phyloP scores from a whole-genome alignment of 129 eudicot species.

The Artemisia annua region DNA sequence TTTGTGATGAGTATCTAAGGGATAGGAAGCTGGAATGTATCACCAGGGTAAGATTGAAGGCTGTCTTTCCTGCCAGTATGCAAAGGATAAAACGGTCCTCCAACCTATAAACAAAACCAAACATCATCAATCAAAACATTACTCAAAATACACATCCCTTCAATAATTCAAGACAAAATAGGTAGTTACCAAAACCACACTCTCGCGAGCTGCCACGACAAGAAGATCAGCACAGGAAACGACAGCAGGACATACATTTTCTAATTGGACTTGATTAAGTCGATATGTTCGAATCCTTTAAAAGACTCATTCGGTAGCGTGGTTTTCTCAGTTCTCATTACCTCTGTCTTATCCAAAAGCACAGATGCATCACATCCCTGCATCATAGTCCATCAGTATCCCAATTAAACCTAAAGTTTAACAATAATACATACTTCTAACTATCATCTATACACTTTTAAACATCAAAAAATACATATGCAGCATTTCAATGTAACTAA shows the following conservation, averaged over 20 bases:
- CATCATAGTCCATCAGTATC: neutral
- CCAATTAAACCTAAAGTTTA: conserved; percentile 7
- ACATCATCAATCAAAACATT: too few species aligned
- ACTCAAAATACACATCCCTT: neutral
- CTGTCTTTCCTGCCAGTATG: too few species aligned
- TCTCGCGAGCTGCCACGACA: conserved; percentile 78
- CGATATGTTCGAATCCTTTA: conserved; percentile 59
- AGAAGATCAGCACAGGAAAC: conserved; percentile 84
- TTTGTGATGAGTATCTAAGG: too few species aligned
- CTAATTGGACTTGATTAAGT: conserved; percentile 54
- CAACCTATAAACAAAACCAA: too few species aligned
- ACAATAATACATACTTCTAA: neutral
- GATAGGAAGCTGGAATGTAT: too few species aligned
- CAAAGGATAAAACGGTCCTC: too few species aligned
- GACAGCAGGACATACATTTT: conserved; percentile 61
- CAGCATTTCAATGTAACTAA: neutral
- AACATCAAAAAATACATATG: neutral
- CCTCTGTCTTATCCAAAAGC: conserved; percentile 57
- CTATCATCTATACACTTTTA: neutral
- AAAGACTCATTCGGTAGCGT: conserved; percentile 57
- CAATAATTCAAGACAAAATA: neutral
- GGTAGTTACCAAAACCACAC: conserved; percentile 55
- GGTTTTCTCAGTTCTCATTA: conserved; percentile 61
- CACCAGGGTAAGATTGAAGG: too few species aligned
- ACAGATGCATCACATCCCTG: conserved; percentile 90